Evolutionary conservation across 1,284 basidiomycete genomes (phyloP), one percentile per base, ranked within the genome.

Genomic region (Cutaneotrichosporon sp.): DNA sequence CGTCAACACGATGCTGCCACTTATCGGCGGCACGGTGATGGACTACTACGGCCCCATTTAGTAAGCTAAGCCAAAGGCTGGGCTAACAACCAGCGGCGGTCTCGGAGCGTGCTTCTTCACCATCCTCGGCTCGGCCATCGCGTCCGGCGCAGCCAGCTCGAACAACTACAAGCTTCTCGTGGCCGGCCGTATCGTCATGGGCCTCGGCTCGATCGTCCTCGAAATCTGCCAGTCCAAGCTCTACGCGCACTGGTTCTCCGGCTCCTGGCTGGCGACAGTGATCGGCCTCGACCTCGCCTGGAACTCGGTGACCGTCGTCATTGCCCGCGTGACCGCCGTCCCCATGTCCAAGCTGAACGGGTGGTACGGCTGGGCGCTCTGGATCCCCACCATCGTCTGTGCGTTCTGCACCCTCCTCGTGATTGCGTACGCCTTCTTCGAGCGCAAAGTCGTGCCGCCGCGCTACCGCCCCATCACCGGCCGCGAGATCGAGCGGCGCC

Each of bases 1-100:
- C 17, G 68, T 75, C 59, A 77, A 77, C 53, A 72, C 72, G 1
- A 57, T 77, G 17, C 60, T 78, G 5, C 77, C 77, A 3, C 66
- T 78, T 47, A 66, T 79, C 16, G 71, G 72, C 3, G 77, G 77
- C 32, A 63, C 75, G 32, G 61, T 68, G 12, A 75, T 78, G 61
- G 77, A 78, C 60, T 74, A 75, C 51, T 75, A 70, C 54, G 76
- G 71, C 7, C 61, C 60, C 1, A 61, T 64, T 1, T 64, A 67
- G 47, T 45, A 25, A 12, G 42, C 20, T 26, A 1, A 10, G 9
- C 35, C 20, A 4, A 51, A 29, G 1, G 24, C 71, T 1, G 5
- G 3, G 45, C 51, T 52, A 45, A 52, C 51, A 43, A 5, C 4
- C 34, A 50, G 52, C 25, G 54, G 46, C 2, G 54, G 49, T 0